These are phyloP conservation scores for Fusarium pilosicola DNA, from an alignment of 2,329 filamentous ascomycete species.

Conservation along the genomic window DNA sequence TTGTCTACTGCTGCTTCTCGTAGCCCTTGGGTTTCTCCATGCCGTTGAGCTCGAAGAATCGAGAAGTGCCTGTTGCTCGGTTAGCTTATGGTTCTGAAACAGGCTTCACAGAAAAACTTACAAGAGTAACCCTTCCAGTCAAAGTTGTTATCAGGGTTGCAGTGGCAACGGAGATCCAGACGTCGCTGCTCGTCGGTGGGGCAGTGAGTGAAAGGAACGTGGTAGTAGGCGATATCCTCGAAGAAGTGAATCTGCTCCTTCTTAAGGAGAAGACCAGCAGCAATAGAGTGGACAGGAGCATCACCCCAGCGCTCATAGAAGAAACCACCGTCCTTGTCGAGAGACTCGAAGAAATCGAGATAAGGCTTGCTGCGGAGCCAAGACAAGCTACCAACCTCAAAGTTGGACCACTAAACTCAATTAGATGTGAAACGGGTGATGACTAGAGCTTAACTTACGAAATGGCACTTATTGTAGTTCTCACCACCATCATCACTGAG, in stretches of 20 bases:
- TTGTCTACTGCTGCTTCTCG: conserved; percentile 70
- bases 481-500: conserved; percentile 91
- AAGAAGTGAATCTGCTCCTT: conserved; percentile 99
- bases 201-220: conserved; percentile 97
- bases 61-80: conserved; percentile 66
- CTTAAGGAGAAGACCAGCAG: conserved; percentile 83
- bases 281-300: conserved; percentile 98
- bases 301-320: conserved; percentile 99
- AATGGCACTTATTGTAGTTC: conserved; percentile 97
- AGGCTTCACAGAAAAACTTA: conserved; percentile 57
- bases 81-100: conserved; percentile 10
- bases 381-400: conserved; percentile 92
- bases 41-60: conserved; percentile 85
- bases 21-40: conserved; percentile 87
- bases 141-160: conserved; percentile 96
- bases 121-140: conserved; percentile 99
- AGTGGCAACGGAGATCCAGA: conserved; percentile 88
- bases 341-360: conserved; percentile 86
- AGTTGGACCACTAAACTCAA: conserved; percentile 89
- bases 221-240: conserved; percentile 98
- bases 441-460: conserved; percentile 66
- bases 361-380: conserved; percentile 94
- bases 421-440: conserved; percentile 1
- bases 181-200: conserved; percentile 88
- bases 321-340: conserved; percentile 94